phyloP scores from a whole-genome alignment of 129 eudicot species.

The Centella asiatica region DNA sequence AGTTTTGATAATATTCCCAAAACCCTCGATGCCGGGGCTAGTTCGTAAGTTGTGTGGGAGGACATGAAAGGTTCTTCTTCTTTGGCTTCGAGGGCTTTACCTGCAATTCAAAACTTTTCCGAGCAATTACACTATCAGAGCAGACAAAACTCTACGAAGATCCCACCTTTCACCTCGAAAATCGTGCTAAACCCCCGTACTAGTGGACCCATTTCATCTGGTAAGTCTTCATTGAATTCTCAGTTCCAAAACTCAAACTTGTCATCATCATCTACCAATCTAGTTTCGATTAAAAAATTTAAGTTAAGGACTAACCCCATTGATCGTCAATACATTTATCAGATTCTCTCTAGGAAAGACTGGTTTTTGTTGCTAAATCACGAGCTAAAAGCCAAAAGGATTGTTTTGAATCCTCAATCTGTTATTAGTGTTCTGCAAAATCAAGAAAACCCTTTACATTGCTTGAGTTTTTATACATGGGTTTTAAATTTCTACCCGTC shows the following conservation, averaged over 20 bases:
- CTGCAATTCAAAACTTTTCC: constrained; percentile 11
- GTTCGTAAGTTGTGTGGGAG: background rate
- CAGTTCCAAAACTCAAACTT: constrained; percentile 20
- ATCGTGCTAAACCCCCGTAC: constrained; percentile 14
- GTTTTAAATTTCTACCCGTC: constrained; percentile 44
- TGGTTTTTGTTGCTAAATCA: constrained; percentile 69
- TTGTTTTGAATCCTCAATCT: constrained; percentile 31
- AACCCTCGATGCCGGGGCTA: background rate
- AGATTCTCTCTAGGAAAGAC: constrained; percentile 64
- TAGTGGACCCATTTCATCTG: constrained; percentile 18
- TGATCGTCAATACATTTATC: constrained; percentile 52
- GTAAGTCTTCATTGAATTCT: constrained; percentile 35
- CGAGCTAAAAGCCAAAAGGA: constrained; percentile 50
- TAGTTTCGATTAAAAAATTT: background rate
- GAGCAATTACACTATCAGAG: constrained; percentile 22
- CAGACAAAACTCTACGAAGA: constrained; percentile 21
- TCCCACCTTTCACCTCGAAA: constrained; percentile 9
- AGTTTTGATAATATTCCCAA: background rate
- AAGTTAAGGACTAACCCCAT: constrained; percentile 23
- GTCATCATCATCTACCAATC: constrained; percentile 4
- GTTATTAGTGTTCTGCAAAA: constrained; percentile 70
- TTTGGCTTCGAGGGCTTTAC: constrained; percentile 60
- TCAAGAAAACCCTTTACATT: constrained; percentile 59
- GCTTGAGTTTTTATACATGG: constrained; percentile 74
- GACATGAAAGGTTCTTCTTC: constrained; percentile 70